Conservation (phyloP, 192 early-diverging fungal species). For the Coemansia guatemalensis region DNA sequence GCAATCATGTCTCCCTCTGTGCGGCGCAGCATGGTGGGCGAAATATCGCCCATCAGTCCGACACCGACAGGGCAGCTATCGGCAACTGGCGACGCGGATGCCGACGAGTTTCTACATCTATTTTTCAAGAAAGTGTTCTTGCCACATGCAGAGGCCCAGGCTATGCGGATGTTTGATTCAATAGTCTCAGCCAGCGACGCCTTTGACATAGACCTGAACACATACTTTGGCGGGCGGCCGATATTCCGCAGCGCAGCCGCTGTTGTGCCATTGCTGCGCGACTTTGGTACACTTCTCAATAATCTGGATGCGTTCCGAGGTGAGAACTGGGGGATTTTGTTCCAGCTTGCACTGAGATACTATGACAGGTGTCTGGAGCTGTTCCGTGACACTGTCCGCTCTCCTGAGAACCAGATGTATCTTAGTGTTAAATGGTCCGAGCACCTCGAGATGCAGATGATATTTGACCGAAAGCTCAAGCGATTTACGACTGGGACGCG, state of each 20-base stretch:
- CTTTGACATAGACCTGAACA: constrained; percentile 38
- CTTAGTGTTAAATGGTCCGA: constrained; percentile 63
- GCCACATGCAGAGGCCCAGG: constrained; percentile 81
- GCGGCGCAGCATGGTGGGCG: constrained; percentile 44
- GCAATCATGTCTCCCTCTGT: constrained; percentile 39
- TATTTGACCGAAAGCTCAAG: constrained; percentile 42
- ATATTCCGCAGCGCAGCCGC: constrained; percentile 52
- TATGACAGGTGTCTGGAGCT: constrained; percentile 41
- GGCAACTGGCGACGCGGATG: constrained; percentile 17
- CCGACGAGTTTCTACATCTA: constrained; percentile 63
- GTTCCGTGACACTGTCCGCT: constrained; percentile 51
- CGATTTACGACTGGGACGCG: neutral
- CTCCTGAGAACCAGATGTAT: constrained; percentile 44
- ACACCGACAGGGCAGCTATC: constrained; percentile 20
- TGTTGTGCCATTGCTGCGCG: constrained; percentile 39
- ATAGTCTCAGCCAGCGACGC: constrained; percentile 39
- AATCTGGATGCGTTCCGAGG: constrained; percentile 42
- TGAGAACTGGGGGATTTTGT: constrained; percentile 46
- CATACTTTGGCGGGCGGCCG: constrained; percentile 44
- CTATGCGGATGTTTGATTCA: constrained; percentile 59
- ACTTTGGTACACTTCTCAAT: constrained; percentile 45
- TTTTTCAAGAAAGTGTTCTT: constrained; percentile 66
- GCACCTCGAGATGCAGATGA: constrained; percentile 57
- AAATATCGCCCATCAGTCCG: constrained; percentile 20
- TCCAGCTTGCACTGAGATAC: constrained; percentile 46